Conservation (phyloP, 495 filamentous ascomycete genomes). For the Pseudoneurospora amorphoporcata region DNA sequence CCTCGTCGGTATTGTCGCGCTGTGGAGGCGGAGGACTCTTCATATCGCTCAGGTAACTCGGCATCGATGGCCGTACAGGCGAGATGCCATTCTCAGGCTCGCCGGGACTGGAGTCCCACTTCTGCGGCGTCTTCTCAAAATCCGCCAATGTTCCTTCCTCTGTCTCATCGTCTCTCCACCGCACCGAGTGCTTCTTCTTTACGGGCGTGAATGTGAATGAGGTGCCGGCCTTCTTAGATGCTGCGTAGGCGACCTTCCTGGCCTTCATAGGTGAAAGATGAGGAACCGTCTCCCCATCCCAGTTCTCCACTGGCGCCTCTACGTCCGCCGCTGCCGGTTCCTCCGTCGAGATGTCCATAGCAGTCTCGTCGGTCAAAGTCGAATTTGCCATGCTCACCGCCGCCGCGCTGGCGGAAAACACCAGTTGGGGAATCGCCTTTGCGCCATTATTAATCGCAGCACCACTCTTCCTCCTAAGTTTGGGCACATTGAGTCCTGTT, state of each 20-base stretch:
- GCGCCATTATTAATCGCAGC: background rate
- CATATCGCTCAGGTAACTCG: conserved; percentile 28
- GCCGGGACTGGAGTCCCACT: conserved; percentile 39
- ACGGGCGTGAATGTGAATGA: conserved; percentile 54
- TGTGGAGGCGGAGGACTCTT: background rate
- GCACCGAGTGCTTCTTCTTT: conserved; percentile 77
- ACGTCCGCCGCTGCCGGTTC: background rate
- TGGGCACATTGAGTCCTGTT: conserved; percentile 33
- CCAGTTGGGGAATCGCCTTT: background rate
- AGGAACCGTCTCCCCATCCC: background rate
- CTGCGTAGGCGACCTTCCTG: background rate
- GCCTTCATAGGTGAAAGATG: background rate
- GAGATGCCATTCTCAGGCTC: conserved; percentile 23
- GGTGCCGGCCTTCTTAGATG: conserved; percentile 5
- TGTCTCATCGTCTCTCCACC: conserved; percentile 87
- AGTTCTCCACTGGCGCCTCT: background rate
- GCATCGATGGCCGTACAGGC: conserved; percentile 20
- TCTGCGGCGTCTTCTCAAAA: conserved; percentile 78
- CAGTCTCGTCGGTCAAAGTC: background rate
- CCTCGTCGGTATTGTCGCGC: conserved; percentile 23
- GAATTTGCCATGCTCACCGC: background rate
- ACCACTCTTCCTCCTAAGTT: background rate
- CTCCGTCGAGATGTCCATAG: background rate
- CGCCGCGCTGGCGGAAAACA: background rate
- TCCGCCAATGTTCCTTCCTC: conserved; percentile 74